Evolutionary conservation across 768 basidiomycete species (phyloP), one percentile per base, ranked within the genome.

Genomic region (Xanthoconium purpureum): DNA sequence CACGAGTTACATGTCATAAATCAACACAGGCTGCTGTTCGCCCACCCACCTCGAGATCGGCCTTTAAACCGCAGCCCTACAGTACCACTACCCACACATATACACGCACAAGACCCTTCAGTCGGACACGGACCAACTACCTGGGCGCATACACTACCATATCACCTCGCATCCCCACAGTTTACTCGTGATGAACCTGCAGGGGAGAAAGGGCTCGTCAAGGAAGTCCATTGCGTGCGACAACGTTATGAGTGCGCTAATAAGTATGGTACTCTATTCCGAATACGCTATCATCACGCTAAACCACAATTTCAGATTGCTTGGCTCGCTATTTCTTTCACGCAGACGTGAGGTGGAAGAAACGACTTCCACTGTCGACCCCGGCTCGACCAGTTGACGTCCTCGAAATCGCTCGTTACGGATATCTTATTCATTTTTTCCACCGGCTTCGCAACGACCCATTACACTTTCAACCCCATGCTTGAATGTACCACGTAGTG

Each of bases 1-100:
- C 83, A 87, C 54, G 84, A 90, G 63, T 67, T 91, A 50, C 89
- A 91, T 62, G 77, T 82, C 38, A 76, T 85, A 24, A 79, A 87
- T 60, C 82, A 87, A 52, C 85, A 88, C 63, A 78, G 88, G 48
- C 73, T 83, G 35, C 55, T 84, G 28, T 83, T 75, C 51, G 56
- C 63, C 7, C 55, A 62, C 29, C 36, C 58, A 6, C 39, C 52
- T 30, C 62, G 50, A 51, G 57, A 68, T 55, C 47, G 35, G 32
- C n/a, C 3, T 47, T 51, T 28, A 20, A 44, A 55, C 47, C 14
- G 53, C 24, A 38, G 32, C 39, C n/a, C 48, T 13, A 43, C 33
- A 37, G 37, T 40, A 32, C 30, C 48, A 17, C 38, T 35, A 47
- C 56, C 35, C 15, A 18, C 39, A 1, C 43, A 55, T 33, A 7